These are phyloP conservation scores for Eucalyptus shirleyi DNA, from an alignment of 345 rosid species.

Conservation along the genomic window DNA sequence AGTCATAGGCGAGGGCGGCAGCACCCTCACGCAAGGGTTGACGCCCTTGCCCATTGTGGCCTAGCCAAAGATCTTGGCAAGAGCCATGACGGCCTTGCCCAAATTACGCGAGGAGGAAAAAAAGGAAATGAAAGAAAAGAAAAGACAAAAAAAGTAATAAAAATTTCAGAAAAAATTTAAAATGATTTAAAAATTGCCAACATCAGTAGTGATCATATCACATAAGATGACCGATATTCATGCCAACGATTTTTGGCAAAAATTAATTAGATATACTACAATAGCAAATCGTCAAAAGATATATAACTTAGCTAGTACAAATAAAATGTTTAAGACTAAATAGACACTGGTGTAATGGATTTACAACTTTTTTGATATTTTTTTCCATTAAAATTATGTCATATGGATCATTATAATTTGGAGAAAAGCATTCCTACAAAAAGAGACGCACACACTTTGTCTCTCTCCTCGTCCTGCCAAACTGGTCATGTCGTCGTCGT, in stretches of 20 bases:
- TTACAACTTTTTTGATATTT: too few relatives aligned
- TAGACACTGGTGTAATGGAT: neutral
- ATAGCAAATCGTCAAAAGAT: too few relatives aligned
- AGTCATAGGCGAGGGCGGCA: rapidly evolving
- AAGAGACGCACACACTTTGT: neutral
- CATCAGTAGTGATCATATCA: rapidly evolving
- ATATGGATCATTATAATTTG: neutral
- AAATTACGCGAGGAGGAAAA: rapidly evolving
- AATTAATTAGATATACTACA: too few relatives aligned
- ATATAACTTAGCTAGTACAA: too few relatives aligned
- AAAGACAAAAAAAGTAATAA: too few relatives aligned
- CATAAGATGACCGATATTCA: rapidly evolving
- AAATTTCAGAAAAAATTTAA: too few relatives aligned
- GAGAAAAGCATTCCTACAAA: neutral
- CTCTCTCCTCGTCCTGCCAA: neutral
- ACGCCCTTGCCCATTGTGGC: too few relatives aligned
- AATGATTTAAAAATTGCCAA: too few relatives aligned
- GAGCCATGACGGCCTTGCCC: too few relatives aligned
- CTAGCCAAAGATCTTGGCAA: too few relatives aligned
- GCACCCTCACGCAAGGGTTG: neutral
- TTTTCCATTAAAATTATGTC: neutral
- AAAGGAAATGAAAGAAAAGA: neutral
- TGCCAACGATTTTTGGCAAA: too few relatives aligned
- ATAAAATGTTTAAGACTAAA: too few relatives aligned
- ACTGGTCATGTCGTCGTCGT: neutral